Evolutionary conservation across 495 filamentous ascomycete species (phyloP).

Genomic region (Thozetella sp.): DNA sequence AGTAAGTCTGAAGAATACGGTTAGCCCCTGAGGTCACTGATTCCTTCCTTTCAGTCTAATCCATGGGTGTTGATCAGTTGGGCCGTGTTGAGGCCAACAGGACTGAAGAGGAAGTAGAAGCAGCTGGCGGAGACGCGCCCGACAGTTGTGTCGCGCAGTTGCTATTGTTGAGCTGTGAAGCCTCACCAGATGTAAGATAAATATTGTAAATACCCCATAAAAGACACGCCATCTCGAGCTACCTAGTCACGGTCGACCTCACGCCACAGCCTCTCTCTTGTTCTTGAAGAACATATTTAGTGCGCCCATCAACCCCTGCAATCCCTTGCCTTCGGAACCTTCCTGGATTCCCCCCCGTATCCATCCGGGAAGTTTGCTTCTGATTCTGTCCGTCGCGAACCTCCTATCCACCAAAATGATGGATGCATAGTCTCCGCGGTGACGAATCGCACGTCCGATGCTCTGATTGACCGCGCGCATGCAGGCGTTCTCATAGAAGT

Average conservation of each 20-base stretch:
- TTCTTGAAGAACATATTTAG: constrained; percentile 58
- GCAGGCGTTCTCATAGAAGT: constrained; percentile 94
- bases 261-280: constrained; percentile 24
- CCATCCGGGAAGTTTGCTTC: constrained; percentile 84
- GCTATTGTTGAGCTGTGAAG: too few relatives aligned
- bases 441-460: constrained; percentile 89
- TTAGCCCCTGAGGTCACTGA: too few relatives aligned
- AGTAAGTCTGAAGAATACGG: too few relatives aligned
- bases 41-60: too few relatives aligned
- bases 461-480: constrained; percentile 98
- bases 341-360: constrained; percentile 66
- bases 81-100: too few relatives aligned
- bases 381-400: constrained; percentile 69
- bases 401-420: constrained; percentile 84
- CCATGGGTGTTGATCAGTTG: too few relatives aligned
- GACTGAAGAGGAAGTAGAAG: too few relatives aligned
- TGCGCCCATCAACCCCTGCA: constrained; percentile 55
- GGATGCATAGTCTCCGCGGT: constrained; percentile 84
- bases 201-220: too few relatives aligned
- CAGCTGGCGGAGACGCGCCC: too few relatives aligned
- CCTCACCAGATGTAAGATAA: too few relatives aligned
- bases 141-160: too few relatives aligned
- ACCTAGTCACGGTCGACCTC: not conserved
- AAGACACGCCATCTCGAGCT: too few relatives aligned
- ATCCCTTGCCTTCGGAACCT: constrained; percentile 43